Evolutionary conservation across 257 asterid genomes (phyloP).

Genomic region (Apocynum venetum): DNA sequence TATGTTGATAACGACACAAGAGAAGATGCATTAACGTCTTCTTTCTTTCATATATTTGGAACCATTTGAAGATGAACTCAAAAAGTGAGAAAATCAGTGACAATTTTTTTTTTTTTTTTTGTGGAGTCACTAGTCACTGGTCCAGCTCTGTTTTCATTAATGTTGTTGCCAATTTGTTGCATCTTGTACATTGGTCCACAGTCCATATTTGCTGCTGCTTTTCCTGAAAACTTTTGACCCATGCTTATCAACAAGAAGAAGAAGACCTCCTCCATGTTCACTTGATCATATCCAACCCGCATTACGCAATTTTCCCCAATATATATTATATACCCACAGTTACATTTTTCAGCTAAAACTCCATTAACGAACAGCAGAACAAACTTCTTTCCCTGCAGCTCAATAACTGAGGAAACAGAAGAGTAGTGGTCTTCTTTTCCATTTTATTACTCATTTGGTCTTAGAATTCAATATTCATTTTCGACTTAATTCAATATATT

Average conservation of each 20-base stretch:
- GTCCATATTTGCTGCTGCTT: not conserved
- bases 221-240: not conserved
- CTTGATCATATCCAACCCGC: not conserved
- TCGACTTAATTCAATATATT: too few relatives aligned
- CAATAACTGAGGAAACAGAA: too few relatives aligned
- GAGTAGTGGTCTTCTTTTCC: too few relatives aligned
- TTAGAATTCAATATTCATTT: too few relatives aligned
- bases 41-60: constrained; percentile 7
- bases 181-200: too few relatives aligned
- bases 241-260: not conserved
- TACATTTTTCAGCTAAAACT: too few relatives aligned
- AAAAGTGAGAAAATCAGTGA: not conserved
- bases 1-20: constrained; percentile 5
- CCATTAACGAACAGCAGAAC: too few relatives aligned
- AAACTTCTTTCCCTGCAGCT: too few relatives aligned
- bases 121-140: not conserved
- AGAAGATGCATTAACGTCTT: not conserved
- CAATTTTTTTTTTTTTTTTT: not conserved
- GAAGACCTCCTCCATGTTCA: not conserved
- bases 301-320: too few relatives aligned
- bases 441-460: too few relatives aligned
- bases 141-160: not conserved
- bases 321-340: too few relatives aligned
- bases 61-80: not conserved
- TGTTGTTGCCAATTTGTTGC: not conserved